Base-by-base conservation (phyloP, 305 asterid genomes). In the Plantago coronopus region DNA sequence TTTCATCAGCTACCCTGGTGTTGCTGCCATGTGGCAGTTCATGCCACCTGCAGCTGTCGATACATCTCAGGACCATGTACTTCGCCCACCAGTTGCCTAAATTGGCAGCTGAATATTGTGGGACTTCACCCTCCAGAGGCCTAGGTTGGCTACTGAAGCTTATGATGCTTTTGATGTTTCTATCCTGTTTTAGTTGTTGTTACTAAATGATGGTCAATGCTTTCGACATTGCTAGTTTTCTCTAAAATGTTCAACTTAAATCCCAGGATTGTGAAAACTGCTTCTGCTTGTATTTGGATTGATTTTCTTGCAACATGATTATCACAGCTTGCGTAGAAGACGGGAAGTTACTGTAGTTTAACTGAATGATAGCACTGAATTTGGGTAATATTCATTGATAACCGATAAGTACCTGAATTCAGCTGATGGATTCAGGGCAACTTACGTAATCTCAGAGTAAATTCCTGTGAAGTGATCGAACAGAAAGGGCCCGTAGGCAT, bases 51-150 rank as follows among this genome's bases (percentile, higher is more conserved):
- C 81, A 10, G 67, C 81, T 42, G 76, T 78, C 53, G 83, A 78
- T 61, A 78, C 83, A 22, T 78, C 83, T 20, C 78, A 69, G 64
- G 83, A 78, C 55, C 78, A 75, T 27, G 80, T 64, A 2, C 83
- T 78, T 25, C 83, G 74, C 68, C 81, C 83, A 45, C 83, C 83
- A 0, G 83, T 78, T 62, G 83, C 83, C 65, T 77, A 67, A 66
- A 63, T 11, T 63, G 72, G 63, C 50, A 18, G 68, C 51, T 15
- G 17, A 37, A 54, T 63, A 43, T 17, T 62, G 59, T 16, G 18
- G 3, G n/a, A n/a, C n/a, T n/a, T n/a, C n/a, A n/a, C n/a, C 31
- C 5, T 27, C 31, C 5, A 27, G 5, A 27, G 2, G 2, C 31
- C 5, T 34, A 34, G 40, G 12, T 34, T 34, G 40, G 40, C 40